phyloP scores from a whole-genome alignment of 2,329 filamentous ascomycete species.

The Fusarium palustre region DNA sequence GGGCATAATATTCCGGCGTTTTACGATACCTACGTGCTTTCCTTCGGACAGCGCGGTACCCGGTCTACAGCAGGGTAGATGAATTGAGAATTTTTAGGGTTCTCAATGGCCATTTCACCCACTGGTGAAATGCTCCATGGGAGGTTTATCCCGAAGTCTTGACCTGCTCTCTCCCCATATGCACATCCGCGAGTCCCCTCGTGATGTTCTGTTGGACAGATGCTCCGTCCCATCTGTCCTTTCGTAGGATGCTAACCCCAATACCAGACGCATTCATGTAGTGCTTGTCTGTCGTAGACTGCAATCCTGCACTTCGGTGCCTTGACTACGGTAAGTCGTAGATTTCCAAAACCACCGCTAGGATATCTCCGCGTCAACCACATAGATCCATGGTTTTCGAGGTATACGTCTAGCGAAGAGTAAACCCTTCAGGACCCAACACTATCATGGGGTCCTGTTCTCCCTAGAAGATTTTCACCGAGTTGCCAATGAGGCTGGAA shows the following conservation, averaged over 20 bases:
- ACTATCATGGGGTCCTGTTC: slow-evolving; percentile 67
- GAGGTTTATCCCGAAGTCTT: slow-evolving; percentile 77
- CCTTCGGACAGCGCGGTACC: slow-evolving; percentile 47
- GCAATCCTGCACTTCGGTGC: slow-evolving; percentile 29
- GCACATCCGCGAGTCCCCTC: slow-evolving; percentile 33
- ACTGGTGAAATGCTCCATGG: slow-evolving; percentile 78
- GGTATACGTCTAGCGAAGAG: slow-evolving; percentile 96
- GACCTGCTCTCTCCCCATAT: slow-evolving; percentile 41
- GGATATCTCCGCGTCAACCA: slow-evolving; percentile 89
- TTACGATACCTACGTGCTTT: slow-evolving; percentile 48
- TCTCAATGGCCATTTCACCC: slow-evolving; percentile 81
- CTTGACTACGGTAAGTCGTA: slow-evolving; percentile 40
- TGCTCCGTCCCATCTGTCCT: slow-evolving; percentile 9
- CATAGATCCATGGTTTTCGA: slow-evolving; percentile 77
- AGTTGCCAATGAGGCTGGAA: slow-evolving; percentile 73
- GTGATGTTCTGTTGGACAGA: slow-evolving; percentile 31
- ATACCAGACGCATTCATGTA: slow-evolving; percentile 9
- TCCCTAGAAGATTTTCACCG: slow-evolving; percentile 85
- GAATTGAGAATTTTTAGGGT: slow-evolving; percentile 58
- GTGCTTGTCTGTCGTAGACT: slow-evolving; percentile 32
- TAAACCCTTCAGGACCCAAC: slow-evolving; percentile 62
- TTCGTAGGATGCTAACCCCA: slow-evolving; percentile 37
- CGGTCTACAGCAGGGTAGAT: slow-evolving; percentile 55
- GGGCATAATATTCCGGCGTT: slow-evolving; percentile 57
- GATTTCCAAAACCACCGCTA: slow-evolving; percentile 65